Evolutionary conservation across 129 eudicot genomes (phyloP), one percentile per base, ranked within the genome.

Genomic region (Ambrosia artemisiifolia): DNA sequence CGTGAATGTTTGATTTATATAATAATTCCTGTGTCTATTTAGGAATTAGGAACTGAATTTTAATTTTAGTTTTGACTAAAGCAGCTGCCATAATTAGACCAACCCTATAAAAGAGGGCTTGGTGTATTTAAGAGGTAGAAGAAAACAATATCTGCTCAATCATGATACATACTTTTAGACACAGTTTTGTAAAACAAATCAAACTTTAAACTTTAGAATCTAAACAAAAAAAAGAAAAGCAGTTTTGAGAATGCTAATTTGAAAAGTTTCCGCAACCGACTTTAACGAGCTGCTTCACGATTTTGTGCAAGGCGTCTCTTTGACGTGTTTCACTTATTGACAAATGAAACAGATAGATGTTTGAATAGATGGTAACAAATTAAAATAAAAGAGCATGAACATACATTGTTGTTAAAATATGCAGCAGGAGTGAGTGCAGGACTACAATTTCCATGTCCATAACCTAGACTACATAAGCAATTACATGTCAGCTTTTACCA

Each of bases 201-300:
- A 66, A 46, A 34, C 16, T 18, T 44, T 20, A 57, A 40, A 61
- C 16, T 36, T 62, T 46, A 47, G 12, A 11, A 68, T 62, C 53
- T 33, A 44, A 46, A 57, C 57, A 7, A 67, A 24, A 24, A 24
- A 24, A 24, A 24, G 1, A 24, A 47, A 53, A 47, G 65, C n/a
- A 67, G 61, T 49, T 77, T 70, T 11, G 40, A 57, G 59, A 68
- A 68, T 65, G 51, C 10, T 47, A 60, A 14, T 19, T 79, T 70
- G 64, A 38, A 63, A 65, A 62, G 20, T 34, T 24, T 32, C 65
- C 97, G 61, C 75, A 95, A 71, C 48, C 99, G 99, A 71, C 99
- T 90, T 88, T 95, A 91, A 38, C 99, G 97, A 83, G 99, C 99
- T 75, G 99, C 99, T 84, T 91, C 99, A 16, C 99, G 97, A 69